Conservation (phyloP, 1,284 basidiomycete genomes). For the Cryptococcus sp. region DNA sequence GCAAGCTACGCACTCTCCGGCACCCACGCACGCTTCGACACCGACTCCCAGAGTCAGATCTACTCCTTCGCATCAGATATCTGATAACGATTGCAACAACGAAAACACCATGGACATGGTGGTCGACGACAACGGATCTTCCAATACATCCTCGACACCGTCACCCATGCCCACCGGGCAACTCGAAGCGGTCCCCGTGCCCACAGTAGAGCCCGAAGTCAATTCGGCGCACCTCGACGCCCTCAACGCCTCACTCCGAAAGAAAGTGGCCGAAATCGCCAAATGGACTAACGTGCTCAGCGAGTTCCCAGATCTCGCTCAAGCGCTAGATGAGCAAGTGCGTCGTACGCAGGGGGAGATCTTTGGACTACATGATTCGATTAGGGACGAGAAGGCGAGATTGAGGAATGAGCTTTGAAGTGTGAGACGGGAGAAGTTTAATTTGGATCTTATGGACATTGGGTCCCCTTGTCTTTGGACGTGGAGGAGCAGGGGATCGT, state of each 20-base stretch:
- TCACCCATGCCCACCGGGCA: too few relatives aligned
- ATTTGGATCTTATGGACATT: background rate
- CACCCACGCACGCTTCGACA: too few relatives aligned
- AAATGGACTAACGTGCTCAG: constrained; percentile 15
- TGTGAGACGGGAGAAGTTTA: background rate
- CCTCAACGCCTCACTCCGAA: constrained; percentile 6
- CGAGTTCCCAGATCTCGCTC: constrained; percentile 18
- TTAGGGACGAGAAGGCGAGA: constrained; percentile 10
- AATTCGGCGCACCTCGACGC: constrained; percentile 2
- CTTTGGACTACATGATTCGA: constrained; percentile 16
- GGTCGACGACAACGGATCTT: too few relatives aligned
- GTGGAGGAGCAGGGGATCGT: background rate
- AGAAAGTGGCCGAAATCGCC: constrained; percentile 16
- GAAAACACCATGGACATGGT: too few relatives aligned
- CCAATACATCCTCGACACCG: too few relatives aligned
- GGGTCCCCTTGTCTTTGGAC: background rate
- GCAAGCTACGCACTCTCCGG: too few relatives aligned
- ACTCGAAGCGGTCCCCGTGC: too few relatives aligned
- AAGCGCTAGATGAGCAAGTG: constrained; percentile 13
- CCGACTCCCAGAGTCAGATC: too few relatives aligned
- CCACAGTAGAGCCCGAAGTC: too few relatives aligned
- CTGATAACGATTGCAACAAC: too few relatives aligned
- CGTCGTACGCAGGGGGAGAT: constrained; percentile 17
- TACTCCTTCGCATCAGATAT: too few relatives aligned
- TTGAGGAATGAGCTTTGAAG: background rate